Conservation (phyloP, 148 eudicot species). For the Silene latifolia region DNA sequence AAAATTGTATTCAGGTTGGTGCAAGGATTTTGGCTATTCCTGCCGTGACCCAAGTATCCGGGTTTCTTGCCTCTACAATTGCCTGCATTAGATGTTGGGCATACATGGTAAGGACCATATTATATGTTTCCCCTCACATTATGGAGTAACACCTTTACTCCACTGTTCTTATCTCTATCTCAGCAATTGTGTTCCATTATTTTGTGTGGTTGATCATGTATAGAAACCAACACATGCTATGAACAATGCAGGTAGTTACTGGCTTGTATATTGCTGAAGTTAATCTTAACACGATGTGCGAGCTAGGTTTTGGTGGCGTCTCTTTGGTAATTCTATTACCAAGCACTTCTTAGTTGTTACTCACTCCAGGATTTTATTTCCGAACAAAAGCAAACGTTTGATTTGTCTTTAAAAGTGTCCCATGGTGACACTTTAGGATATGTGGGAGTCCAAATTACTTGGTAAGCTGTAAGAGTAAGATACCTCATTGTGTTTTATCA, state of each 20-base stretch:
- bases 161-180: not conserved
- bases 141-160: not conserved
- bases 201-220: not conserved
- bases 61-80: slow-evolving; percentile 79
- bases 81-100: slow-evolving; percentile 79
- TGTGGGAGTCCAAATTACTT: slow-evolving; percentile 73
- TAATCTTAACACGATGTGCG: slow-evolving; percentile 93
- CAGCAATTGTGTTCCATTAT: not conserved
- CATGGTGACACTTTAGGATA: slow-evolving; percentile 45
- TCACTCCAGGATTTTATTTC: not conserved
- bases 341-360: not conserved
- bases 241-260: slow-evolving; percentile 63
- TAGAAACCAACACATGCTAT: not conserved
- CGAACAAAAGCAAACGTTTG: not conserved
- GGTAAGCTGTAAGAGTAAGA: slow-evolving; percentile 34
- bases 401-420: not conserved
- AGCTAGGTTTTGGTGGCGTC: slow-evolving; percentile 88
- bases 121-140: not conserved
- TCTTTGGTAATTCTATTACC: slow-evolving; percentile 60
- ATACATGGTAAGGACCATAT: slow-evolving; percentile 57
- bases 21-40: slow-evolving; percentile 96
- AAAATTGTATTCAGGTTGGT: slow-evolving; percentile 55
- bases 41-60: slow-evolving; percentile 90
- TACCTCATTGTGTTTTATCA: too few relatives aligned
- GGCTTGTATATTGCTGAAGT: slow-evolving; percentile 93